Conservation (phyloP, 2,329 filamentous ascomycete genomes). For the Cladophialophora bantiana region DNA sequence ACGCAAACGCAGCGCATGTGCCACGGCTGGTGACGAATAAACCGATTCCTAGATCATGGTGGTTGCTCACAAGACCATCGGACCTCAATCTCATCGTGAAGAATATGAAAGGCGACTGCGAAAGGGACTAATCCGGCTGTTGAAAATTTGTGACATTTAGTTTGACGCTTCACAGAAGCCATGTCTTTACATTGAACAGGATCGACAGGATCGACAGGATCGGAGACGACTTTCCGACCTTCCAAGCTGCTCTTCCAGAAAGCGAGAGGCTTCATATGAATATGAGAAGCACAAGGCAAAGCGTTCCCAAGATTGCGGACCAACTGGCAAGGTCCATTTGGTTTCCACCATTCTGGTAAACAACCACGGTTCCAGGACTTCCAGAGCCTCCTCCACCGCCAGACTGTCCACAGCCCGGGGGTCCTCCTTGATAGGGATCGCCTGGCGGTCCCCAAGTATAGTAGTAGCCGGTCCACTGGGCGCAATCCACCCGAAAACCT, state of each 20-base stretch:
- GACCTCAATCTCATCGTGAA: background rate
- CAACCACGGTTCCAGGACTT: constrained; percentile 27
- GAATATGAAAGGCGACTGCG: background rate
- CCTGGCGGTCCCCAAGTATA: constrained; percentile 41
- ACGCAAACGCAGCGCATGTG: background rate
- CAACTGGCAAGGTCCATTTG: constrained; percentile 23
- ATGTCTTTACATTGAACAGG: no score
- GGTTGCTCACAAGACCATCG: background rate
- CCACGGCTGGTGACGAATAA: background rate
- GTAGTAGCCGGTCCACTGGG: constrained; percentile 42
- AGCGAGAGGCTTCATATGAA: constrained; percentile 24
- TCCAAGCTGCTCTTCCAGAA: background rate
- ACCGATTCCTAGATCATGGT: background rate
- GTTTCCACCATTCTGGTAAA: constrained; percentile 26
- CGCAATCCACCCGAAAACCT: constrained; percentile 41
- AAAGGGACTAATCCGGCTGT: background rate
- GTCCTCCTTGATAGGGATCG: constrained; percentile 37
- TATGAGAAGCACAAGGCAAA: constrained; percentile 26
- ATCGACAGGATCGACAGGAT: no score
- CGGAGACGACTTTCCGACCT: background rate
- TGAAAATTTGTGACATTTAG: background rate
- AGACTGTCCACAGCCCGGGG: constrained; percentile 31
- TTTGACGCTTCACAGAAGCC: background rate
- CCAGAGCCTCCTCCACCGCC: constrained; percentile 24
- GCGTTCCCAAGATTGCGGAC: constrained; percentile 23